Conservation (phyloP, 164 flowering plant species). For the Magnolia kwangsiensis region DNA sequence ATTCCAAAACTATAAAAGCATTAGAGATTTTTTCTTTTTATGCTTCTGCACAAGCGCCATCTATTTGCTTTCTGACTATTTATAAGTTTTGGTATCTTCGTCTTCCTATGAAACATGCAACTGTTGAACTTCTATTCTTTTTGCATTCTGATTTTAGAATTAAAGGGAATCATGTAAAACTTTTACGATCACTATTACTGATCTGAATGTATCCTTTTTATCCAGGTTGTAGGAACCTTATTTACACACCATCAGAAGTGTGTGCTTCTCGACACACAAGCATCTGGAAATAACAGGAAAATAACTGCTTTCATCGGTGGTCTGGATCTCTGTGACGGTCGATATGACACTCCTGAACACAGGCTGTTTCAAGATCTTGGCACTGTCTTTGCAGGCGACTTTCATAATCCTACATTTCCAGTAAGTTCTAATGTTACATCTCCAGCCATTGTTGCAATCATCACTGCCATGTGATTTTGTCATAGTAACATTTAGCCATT, state of each 20-base stretch:
- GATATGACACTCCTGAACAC: slow-evolving; percentile 87
- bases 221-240: slow-evolving; percentile 80
- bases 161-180: neutral
- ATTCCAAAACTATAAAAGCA: neutral
- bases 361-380: slow-evolving; percentile 62
- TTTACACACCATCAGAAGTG: slow-evolving; percentile 90
- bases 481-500: neutral
- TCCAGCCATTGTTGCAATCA: neutral
- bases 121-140: too few species aligned
- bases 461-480: neutral
- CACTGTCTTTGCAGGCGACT: slow-evolving; percentile 55
- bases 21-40: too few species aligned
- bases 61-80: too few species aligned
- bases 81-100: too few species aligned
- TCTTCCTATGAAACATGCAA: too few species aligned
- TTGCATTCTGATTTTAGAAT: too few species aligned
- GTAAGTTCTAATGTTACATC: slow-evolving; percentile 31
- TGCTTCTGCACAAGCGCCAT: neutral
- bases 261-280: slow-evolving; percentile 69
- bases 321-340: slow-evolving; percentile 80
- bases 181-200: neutral
- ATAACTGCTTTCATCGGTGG: slow-evolving; percentile 77
- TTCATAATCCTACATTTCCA: slow-evolving; percentile 71
- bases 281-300: slow-evolving; percentile 61
- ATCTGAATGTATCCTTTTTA: neutral